Conservation (phyloP, 768 basidiomycete species). For the Kwoniella heveanensis region DNA sequence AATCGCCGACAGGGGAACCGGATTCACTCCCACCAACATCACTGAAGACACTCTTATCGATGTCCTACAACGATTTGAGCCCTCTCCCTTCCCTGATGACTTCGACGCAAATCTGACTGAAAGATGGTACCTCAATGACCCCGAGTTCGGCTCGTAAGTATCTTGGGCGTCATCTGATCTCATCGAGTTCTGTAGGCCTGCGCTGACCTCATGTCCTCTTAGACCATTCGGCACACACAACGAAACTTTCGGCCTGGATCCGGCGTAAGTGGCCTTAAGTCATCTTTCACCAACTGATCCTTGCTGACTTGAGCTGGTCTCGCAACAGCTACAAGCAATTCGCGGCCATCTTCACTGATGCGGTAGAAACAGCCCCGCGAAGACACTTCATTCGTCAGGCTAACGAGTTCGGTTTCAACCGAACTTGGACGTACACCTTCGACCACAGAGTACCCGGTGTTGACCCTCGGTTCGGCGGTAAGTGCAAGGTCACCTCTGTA, state of each 20-base stretch:
- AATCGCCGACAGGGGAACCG: constrained; percentile 5
- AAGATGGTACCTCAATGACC: constrained; percentile 9
- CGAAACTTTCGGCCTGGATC: constrained; percentile 47
- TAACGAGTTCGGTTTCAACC: constrained; percentile 26
- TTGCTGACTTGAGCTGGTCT: not conserved
- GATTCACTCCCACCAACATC: constrained; percentile 9
- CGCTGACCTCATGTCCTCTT: not conserved
- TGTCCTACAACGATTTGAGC: not conserved
- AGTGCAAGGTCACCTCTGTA: not conserved
- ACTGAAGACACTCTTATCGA: constrained; percentile 1
- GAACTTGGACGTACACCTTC: constrained; percentile 51
- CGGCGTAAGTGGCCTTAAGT: constrained; percentile 13
- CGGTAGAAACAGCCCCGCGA: constrained; percentile 39
- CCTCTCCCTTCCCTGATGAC: constrained; percentile 1
- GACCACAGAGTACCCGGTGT: constrained; percentile 14
- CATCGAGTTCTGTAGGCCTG: too few relatives aligned
- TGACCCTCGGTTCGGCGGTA: constrained; percentile 10
- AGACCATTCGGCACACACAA: constrained; percentile 52
- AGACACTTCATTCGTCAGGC: constrained; percentile 45
- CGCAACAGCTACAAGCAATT: constrained; percentile 40
- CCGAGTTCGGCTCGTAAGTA: constrained; percentile 15
- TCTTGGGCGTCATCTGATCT: not conserved
- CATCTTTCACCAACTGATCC: too few relatives aligned
- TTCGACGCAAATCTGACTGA: constrained; percentile 12
- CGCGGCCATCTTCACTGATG: constrained; percentile 45